phyloP scores from a whole-genome alignment of 73 alveolate species.

The Paramecium biaurelia region DNA sequence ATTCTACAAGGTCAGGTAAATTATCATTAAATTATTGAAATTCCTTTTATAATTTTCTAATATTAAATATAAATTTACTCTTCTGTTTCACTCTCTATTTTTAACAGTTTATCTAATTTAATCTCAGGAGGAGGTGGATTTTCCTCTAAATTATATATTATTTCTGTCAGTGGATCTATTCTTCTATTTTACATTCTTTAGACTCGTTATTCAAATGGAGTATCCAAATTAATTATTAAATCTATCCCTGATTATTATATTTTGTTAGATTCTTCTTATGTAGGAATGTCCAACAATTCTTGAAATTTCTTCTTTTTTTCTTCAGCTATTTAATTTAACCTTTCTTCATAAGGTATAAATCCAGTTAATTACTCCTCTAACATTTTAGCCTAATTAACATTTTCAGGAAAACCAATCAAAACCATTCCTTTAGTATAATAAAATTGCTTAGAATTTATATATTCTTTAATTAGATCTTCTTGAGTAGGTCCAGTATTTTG shows the following conservation, averaged over 20 bases:
- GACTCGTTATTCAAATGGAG: not conserved
- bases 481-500: not conserved
- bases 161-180: not conserved
- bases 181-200: conserved; percentile 30
- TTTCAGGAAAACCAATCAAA: conserved; percentile 42
- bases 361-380: conserved; percentile 32
- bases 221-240: not conserved
- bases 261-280: not conserved
- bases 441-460: not conserved
- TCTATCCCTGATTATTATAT: conserved; percentile 8
- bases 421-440: conserved; percentile 51
- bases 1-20: not conserved
- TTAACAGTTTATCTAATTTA: conserved; percentile 1
- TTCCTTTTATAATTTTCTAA: conserved; percentile 6
- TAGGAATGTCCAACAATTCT: not conserved
- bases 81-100: conserved; percentile 15
- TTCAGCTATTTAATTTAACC: conserved; percentile 13
- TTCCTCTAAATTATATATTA: conserved; percentile 12
- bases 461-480: conserved; percentile 39
- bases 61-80: not conserved
- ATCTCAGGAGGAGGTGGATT: conserved; percentile 46
- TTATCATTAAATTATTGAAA: not conserved
- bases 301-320: not conserved
- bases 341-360: not conserved
- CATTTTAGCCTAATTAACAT: not conserved